Evolutionary conservation across 371 early-diverging fungal species (phyloP), one percentile per base, ranked within the genome.

Genomic region (Rhizomucor pusillus): DNA sequence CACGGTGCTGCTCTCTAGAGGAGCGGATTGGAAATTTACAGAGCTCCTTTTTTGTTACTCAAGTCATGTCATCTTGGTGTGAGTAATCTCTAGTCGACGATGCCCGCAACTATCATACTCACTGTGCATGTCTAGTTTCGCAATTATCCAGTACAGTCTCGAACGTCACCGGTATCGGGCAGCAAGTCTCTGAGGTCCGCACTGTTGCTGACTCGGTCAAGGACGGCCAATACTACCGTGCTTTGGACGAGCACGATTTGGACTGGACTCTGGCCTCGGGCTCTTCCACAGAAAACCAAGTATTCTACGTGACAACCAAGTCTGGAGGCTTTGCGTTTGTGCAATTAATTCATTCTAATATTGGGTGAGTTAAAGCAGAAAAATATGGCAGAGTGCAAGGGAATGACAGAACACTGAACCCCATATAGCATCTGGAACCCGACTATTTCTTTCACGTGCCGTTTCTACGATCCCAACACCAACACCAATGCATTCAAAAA

Each of bases 261-360:
- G 81, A 84, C 18, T 90, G 90, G 90, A 80, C 82, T 12, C 70
- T 79, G 36, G 82, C 88, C 33, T 70, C 79, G 53, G 88, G 89
- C 50, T 84, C 85, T 19, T 87, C 91, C 12, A 93, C 94, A 6
- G 96, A 94, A 74, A 91, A 88, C 50, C 92, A 93, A 67, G 90
- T 93, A 9, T 86, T 92, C 60, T 94, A 95, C 67, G 66, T 90
- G 43, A 84, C 87, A 37, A 82, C 86, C 10, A 78, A 90, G 47
- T 69, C 81, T 18, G 94, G 94, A 10, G 77, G 80, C 47, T 86
- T 90, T 68, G 84, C 82, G 7, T 88, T 93, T 70, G 79, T 89
- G 33, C 91, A 94, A 67, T 64, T 92, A 64, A 92, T 92, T 60
- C 90, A 93, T 79, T 90, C 92, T 25, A 90, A 80, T 69, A 72